Evolutionary conservation across 495 filamentous ascomycete genomes (phyloP).

Genomic region (Penicillium bialowiezense): DNA sequence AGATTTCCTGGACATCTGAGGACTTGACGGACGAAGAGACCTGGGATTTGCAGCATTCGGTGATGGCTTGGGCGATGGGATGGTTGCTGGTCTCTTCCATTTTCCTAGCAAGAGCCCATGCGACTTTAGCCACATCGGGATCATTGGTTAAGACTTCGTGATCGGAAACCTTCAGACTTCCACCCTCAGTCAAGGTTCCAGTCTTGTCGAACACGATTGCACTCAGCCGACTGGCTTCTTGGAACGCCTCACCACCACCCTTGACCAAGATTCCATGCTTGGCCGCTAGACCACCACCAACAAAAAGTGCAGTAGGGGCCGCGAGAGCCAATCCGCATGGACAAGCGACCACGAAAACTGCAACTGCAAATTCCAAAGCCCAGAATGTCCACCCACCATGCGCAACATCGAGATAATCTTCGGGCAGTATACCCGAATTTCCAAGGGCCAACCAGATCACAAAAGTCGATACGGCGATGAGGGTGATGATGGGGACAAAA

Average conservation of each 20-base stretch:
- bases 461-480: slow-evolving; percentile 80
- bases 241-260: slow-evolving; percentile 94
- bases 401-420: slow-evolving; percentile 60
- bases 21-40: slow-evolving; percentile 28
- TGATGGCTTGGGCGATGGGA: slow-evolving; percentile 81
- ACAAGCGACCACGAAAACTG: slow-evolving; percentile 93
- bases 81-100: slow-evolving; percentile 85
- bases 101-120: slow-evolving; percentile 55
- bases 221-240: slow-evolving; percentile 84
- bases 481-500: slow-evolving; percentile 83
- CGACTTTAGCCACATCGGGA: slow-evolving; percentile 30
- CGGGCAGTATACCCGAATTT: slow-evolving; percentile 61
- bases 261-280: slow-evolving; percentile 87
- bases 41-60: slow-evolving; percentile 57
- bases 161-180: slow-evolving; percentile 75
- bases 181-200: slow-evolving; percentile 84
- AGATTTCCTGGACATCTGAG: slow-evolving; percentile 64
- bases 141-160: slow-evolving; percentile 53
- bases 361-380: slow-evolving; percentile 87
- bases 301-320: slow-evolving; percentile 90
- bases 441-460: slow-evolving; percentile 79
- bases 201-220: slow-evolving; percentile 96
- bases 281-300: slow-evolving; percentile 84
- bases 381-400: slow-evolving; percentile 83
- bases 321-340: slow-evolving; percentile 91